Percentiles rank a stretch among this genome's conserved stretches.
phyloP scores from a whole-genome alignment of 495 filamentous ascomycete species.

The Penicillium fimorum region DNA sequence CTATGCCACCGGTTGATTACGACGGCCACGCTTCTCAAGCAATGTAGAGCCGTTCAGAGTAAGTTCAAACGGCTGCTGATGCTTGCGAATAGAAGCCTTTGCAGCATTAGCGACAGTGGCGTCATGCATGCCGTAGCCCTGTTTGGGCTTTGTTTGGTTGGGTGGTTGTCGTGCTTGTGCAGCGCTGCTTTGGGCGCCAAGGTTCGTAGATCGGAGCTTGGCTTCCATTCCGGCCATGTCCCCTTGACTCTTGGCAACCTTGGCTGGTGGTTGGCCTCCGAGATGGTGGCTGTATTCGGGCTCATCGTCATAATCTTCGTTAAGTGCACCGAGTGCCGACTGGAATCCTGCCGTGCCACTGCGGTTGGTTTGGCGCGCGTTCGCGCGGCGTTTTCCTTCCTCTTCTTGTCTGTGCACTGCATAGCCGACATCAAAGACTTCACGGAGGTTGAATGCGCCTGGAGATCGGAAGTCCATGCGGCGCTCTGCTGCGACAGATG shows the following conservation, averaged over 20 bases:
- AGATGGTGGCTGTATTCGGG: constrained; percentile 37
- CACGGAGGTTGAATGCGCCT: constrained; percentile 89
- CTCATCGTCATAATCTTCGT: constrained; percentile 67
- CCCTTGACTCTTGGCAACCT: constrained; percentile 63
- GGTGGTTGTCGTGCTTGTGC: constrained; percentile 59
- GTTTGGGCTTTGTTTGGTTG: constrained; percentile 46
- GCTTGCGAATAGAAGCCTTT: constrained; percentile 67
- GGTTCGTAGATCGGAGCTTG: constrained; percentile 76
- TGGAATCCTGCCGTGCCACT: constrained; percentile 50
- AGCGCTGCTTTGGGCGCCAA: constrained; percentile 54
- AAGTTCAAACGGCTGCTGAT: constrained; percentile 78
- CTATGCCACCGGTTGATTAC: constrained; percentile 35
- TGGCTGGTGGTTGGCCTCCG: constrained; percentile 55
- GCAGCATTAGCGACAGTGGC: constrained; percentile 74
- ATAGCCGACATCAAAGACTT: constrained; percentile 96
- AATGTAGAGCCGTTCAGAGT: constrained; percentile 87
- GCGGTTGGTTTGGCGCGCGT: constrained; percentile 68
- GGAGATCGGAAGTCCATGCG: constrained; percentile 95
- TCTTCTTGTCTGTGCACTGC: constrained; percentile 96
- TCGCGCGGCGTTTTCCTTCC: constrained; percentile 85
- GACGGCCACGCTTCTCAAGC: constrained; percentile 67
- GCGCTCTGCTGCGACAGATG: constrained; percentile 56
- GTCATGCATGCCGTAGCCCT: constrained; percentile 80
- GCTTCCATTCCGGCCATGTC: constrained; percentile 81
- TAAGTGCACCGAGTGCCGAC: constrained; percentile 61